These are phyloP conservation scores for Tetrapisispora iriomotensis DNA, from an alignment of 805 yeast species.

Conservation along the genomic window DNA sequence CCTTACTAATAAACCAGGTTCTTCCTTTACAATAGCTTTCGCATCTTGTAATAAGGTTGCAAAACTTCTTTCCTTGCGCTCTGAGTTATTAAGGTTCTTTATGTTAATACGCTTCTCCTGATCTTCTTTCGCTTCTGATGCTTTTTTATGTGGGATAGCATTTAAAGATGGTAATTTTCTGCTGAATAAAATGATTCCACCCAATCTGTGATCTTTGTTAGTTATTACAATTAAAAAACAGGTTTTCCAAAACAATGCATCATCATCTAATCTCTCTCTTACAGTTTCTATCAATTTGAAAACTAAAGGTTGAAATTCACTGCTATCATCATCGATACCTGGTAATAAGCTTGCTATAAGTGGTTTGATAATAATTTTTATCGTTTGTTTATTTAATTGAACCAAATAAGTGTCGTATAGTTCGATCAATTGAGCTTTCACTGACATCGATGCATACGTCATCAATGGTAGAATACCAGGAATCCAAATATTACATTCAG, in stretches of 20 bases:
- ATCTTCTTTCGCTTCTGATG: background rate
- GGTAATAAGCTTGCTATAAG: constrained; percentile 66
- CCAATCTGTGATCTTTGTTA: constrained; percentile 70
- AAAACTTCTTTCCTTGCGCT: background rate
- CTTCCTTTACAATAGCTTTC: constrained; percentile 54
- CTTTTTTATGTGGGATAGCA: constrained; percentile 5
- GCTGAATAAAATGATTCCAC: constrained; percentile 67
- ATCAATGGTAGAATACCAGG: constrained; percentile 85
- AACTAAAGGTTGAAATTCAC: constrained; percentile 64
- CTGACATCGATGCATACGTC: constrained; percentile 81
- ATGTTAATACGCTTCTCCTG: background rate
- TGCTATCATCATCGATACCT: constrained; percentile 86
- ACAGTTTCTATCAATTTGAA: constrained; percentile 52
- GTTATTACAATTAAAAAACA: constrained; percentile 63
- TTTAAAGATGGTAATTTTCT: constrained; percentile 54
- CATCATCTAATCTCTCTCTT: constrained; percentile 47
- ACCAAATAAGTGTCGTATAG: constrained; percentile 50
- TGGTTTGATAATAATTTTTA: constrained; percentile 56
- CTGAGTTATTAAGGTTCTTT: background rate
- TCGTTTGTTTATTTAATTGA: constrained; percentile 36
- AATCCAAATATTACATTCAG: constrained; percentile 62
- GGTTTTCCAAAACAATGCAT: constrained; percentile 79
- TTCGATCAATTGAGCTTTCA: constrained; percentile 69
- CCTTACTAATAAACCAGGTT: constrained; percentile 69
- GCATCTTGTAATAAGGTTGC: constrained; percentile 51